Conservation (phyloP, 805 yeast genomes). For the Nakazawaea molendinolei region DNA sequence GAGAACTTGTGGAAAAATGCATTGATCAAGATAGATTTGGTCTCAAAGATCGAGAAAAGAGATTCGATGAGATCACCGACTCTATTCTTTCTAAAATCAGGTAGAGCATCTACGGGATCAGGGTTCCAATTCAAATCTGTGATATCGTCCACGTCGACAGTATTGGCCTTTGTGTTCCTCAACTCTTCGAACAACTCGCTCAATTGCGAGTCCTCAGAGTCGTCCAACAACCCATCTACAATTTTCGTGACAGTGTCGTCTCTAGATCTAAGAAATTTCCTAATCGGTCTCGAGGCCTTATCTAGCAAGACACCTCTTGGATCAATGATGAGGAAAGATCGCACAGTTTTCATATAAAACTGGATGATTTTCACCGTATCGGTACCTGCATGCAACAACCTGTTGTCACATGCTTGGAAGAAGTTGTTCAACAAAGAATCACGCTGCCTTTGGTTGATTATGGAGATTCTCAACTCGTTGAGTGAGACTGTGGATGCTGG, state of each 20-base stretch:
- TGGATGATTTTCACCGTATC: slow-evolving; percentile 68
- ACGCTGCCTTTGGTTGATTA: slow-evolving; percentile 43
- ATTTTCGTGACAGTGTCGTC: slow-evolving; percentile 65
- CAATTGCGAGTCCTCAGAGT: slow-evolving; percentile 33
- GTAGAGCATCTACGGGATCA: slow-evolving; percentile 86
- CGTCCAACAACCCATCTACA: slow-evolving; percentile 63
- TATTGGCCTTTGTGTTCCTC: slow-evolving; percentile 24
- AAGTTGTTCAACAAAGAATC: slow-evolving; percentile 45
- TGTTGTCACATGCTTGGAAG: slow-evolving; percentile 32
- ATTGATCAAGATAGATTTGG: slow-evolving; percentile 55
- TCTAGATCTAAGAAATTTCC: slow-evolving; percentile 64
- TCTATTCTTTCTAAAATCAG: slow-evolving; percentile 61
- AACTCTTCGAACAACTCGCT: slow-evolving; percentile 52
- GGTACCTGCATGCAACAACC: slow-evolving; percentile 72
- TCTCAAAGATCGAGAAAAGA: slow-evolving; percentile 64
- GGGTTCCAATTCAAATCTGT: slow-evolving; percentile 65
- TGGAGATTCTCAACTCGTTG: slow-evolving; percentile 48
- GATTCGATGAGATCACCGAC: slow-evolving; percentile 67
- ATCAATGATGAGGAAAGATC: slow-evolving; percentile 69
- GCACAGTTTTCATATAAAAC: slow-evolving; percentile 64
- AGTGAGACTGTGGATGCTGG: slow-evolving; percentile 51
- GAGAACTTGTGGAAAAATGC: slow-evolving; percentile 63
- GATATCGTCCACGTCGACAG: slow-evolving; percentile 29
- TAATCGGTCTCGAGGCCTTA: slow-evolving; percentile 68
- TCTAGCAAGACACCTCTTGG: slow-evolving; percentile 82